Conservation (phyloP, 768 basidiomycete species). For the Hemileccinum rubropunctum region DNA sequence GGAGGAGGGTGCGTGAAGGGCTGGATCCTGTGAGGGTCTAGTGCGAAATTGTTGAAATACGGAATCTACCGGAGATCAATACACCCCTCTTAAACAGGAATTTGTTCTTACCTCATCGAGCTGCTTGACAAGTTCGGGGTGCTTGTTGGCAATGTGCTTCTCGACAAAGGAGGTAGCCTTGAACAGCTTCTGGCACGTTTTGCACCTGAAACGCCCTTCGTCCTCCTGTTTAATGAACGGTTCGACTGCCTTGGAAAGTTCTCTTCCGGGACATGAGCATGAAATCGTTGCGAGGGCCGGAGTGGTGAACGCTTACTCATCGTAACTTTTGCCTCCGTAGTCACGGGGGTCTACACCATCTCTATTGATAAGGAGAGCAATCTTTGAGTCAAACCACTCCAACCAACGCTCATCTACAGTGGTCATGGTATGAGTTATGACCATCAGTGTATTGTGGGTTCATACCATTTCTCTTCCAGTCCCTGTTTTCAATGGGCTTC, state of each 20-base stretch:
- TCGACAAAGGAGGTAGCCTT: conserved; percentile 96
- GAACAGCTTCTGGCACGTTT: conserved; percentile 95
- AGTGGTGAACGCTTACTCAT: conserved; percentile 63
- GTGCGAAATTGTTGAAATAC: conserved; percentile 93
- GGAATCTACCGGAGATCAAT: conserved; percentile 54
- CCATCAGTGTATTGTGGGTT: background rate
- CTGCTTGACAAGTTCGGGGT: conserved; percentile 77
- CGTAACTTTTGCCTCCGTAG: conserved; percentile 86
- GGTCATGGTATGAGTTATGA: conserved; percentile 9
- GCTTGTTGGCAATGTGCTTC: conserved; percentile 96
- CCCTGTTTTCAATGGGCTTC: conserved; percentile 43
- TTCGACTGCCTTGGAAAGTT: conserved; percentile 74
- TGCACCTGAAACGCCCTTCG: conserved; percentile 95
- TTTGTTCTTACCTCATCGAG: conserved; percentile 72
- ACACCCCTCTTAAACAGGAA: conserved; percentile 5
- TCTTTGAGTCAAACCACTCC: conserved; percentile 84
- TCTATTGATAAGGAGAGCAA: conserved; percentile 76
- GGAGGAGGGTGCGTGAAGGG: conserved; percentile 80
- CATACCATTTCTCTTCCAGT: conserved; percentile 70
- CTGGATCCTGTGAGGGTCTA: conserved; percentile 92
- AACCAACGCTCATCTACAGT: conserved; percentile 80
- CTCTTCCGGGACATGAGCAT: conserved; percentile 45
- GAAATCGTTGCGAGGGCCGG: conserved; percentile 6
- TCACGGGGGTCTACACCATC: conserved; percentile 81
- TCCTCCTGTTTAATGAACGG: conserved; percentile 92